Evolutionary conservation across 345 rosid species (phyloP), one percentile per base, ranked within the genome.

Genomic region (Geranium rotundifolium): DNA sequence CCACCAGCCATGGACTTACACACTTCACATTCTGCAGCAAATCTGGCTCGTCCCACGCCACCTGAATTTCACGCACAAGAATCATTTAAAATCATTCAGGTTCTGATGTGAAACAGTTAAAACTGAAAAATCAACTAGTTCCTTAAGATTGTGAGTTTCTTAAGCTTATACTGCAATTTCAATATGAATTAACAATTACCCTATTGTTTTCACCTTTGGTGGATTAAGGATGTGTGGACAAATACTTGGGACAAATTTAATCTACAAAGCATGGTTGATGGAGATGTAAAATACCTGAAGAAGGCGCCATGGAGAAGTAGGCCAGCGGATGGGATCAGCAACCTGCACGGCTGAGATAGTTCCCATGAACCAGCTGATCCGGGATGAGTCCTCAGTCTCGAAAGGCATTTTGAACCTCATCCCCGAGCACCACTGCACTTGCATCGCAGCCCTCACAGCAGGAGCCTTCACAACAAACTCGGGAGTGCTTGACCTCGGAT

Each of bases 11-110:
- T 13, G 99, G 99, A 73, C 76, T 95, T 17, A 95, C 97, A 34
- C 89, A 77, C 83, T 88, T 95, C 75, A 90, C 96, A 50, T 88
- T 88, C 71, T 90, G 99, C 56, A 90, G 96, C 64, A 95, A 80
- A 69, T 95, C 99, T 0, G 97, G 99, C 67, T 95, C 99, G 67
- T 95, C 97, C 97, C 99, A 90, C n/a, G 87, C 80, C 41, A 95
- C 96, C 99, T 90, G 77, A 74, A 64, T 14, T 20, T 4, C 41
- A 17, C 56, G 20, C 12, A 19, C 19, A 8, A 16, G 27, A 23
- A 23, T 23, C 27, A 23, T 23, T 23, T 23, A 23, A 23, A 23
- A 23, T 8, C 41, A 34, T 34, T 34, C 41, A 8, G 41, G 41
- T 34, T 34, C 4, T 34, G 41, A 34, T 34, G 10, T 4, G 41